Evolutionary conservation across 176 grass and related monocot species (phyloP), one percentile per base, ranked within the genome.

Genomic region (Ensete ventricosum): DNA sequence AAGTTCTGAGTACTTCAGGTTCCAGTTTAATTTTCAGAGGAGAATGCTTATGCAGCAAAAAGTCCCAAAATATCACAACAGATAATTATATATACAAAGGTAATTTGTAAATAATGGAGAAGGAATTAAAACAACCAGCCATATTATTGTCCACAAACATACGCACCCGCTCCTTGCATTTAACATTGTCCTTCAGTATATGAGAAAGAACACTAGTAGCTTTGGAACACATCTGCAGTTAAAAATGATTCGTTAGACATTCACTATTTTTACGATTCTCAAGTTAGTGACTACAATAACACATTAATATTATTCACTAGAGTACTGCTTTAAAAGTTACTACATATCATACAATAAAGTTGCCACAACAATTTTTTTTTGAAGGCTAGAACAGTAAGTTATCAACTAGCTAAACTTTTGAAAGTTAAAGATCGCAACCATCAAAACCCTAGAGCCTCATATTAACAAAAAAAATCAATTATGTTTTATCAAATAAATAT

Each of bases 91-190:
- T 23, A 68, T 49, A 5, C 34, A 43, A 43, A 43, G 34, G 34
- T 43, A 43, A 43, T 43, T 0, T 4, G 34, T 43, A 43, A 43
- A 43, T 0, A 43, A 43, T 43, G 34, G 34, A 43, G 34, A 43
- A 43, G 34, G 34, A 43, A 43, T 43, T 17, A 26, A 80, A 5
- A 65, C 64, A 83, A 78, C 11, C 77, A 76, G 71, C 54, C 54
- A 78, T 63, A 71, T 25, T 57, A 65, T 60, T 76, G 77, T 78
- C 29, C 68, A 70, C 26, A 55, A 53, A 79, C 80, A 12, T 63
- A 82, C 85, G 78, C 94, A 99, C 95, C 74, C 74, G 84, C 67
- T 94, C 88, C 84, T 94, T 99, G 95, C 86, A 94, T 85, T 86
- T 88, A 64, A 91, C 66, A 79, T 99, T 99, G 71, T 99, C 86